A percentile compares a stretch with the other conserved stretches of the same genome.
These are phyloP conservation scores for Corchorus capsularis DNA, from an alignment of 345 rosid genomes.

Conservation along the genomic window DNA sequence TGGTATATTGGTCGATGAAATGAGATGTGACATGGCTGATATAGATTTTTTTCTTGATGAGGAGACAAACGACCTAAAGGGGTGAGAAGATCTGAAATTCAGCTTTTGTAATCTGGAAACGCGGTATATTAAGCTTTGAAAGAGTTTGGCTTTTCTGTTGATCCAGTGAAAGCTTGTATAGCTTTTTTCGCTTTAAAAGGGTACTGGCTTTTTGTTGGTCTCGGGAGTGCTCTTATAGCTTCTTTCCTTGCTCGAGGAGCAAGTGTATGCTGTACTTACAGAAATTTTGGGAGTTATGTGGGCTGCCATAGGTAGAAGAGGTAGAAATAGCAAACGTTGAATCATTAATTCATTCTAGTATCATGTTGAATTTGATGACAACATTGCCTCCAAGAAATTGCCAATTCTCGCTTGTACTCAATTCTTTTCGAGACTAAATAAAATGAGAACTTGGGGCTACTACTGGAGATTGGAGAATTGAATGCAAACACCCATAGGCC, in stretches of 20 bases:
- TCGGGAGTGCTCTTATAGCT: background rate
- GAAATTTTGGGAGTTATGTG: background rate
- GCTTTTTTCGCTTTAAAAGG: background rate
- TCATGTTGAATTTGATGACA: background rate
- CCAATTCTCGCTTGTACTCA: background rate
- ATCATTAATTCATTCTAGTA: background rate
- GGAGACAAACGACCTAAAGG: slow-evolving; percentile 2
- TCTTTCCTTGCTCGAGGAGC: background rate
- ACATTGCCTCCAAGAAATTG: background rate
- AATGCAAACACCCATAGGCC: background rate
- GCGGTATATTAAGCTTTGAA: background rate
- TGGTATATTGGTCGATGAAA: slow-evolving; percentile 55
- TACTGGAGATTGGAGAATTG: too few species aligned
- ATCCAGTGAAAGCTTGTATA: background rate
- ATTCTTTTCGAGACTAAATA: background rate
- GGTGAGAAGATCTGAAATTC: background rate
- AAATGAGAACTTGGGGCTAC: background rate
- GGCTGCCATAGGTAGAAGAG: background rate
- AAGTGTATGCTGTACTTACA: background rate
- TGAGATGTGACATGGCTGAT: slow-evolving; percentile 41
- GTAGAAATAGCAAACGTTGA: too few species aligned
- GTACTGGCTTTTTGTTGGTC: background rate
- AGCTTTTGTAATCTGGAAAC: too few species aligned
- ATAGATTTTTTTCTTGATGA: slow-evolving; percentile 28
- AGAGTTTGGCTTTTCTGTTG: background rate